Evolutionary conservation across 345 rosid genomes (phyloP).

Genomic region (Noccaea bulbosa): DNA sequence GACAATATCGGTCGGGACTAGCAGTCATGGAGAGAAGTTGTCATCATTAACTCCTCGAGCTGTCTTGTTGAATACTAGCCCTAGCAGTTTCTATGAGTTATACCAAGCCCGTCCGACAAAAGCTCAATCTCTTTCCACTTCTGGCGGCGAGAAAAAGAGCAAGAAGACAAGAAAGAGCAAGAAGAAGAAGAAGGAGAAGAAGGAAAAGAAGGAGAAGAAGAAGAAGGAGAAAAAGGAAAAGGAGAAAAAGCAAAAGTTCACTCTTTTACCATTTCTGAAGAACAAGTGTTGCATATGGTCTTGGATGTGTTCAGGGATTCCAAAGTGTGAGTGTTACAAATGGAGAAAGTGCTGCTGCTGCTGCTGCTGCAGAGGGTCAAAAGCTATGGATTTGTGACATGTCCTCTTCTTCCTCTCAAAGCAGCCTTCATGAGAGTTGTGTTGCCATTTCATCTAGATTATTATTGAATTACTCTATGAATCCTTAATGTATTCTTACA

Average conservation of each 20-base stretch:
- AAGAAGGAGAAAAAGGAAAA: not conserved
- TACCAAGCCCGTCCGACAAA: not conserved
- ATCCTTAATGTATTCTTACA: constrained; percentile 12
- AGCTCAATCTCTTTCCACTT: not conserved
- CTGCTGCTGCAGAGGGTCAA: not conserved
- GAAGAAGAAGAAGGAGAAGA: not conserved
- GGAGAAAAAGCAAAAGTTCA: not conserved
- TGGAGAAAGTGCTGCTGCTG: constrained; percentile 1
- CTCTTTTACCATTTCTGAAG: not conserved
- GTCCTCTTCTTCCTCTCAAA: not conserved
- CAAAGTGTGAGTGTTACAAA: constrained; percentile 18
- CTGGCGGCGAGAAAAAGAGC: not conserved
- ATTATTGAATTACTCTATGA: not conserved
- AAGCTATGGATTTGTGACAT: constrained; percentile 16
- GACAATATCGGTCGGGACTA: not conserved
- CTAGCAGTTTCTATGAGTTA: not conserved
- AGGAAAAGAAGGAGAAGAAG: not conserved
- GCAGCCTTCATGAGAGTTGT: constrained; percentile 2
- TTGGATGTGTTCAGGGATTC: constrained; percentile 23
- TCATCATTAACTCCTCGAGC: not conserved
- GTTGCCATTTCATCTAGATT: not conserved
- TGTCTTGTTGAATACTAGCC: constrained; percentile 11
- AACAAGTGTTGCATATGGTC: constrained; percentile 29
- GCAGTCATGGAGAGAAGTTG: not conserved
- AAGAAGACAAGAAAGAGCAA: constrained; percentile 12